phyloP scores from a whole-genome alignment of 2,329 filamentous ascomycete genomes.

The Magnaporthiopsis incrustans region DNA sequence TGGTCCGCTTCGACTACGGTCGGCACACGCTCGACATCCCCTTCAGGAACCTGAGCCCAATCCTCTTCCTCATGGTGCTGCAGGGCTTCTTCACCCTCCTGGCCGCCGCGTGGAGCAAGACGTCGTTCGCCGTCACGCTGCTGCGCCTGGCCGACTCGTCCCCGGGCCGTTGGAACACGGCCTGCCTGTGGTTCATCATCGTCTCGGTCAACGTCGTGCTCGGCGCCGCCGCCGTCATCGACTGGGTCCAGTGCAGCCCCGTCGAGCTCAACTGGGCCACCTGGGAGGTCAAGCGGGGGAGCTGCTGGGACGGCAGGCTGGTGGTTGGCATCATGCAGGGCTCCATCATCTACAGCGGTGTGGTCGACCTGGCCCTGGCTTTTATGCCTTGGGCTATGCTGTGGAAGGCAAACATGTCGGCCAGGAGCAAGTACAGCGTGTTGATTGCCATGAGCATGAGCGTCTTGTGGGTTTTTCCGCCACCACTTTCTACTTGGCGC shows the following conservation, averaged over 20 bases:
- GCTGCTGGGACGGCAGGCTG: slow-evolving; percentile 22
- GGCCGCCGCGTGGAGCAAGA: slow-evolving; percentile 20
- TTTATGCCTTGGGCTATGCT: slow-evolving; percentile 33
- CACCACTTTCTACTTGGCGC: not conserved
- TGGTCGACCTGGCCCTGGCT: slow-evolving; percentile 31
- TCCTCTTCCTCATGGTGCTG: slow-evolving; percentile 10
- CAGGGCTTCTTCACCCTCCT: slow-evolving; percentile 12
- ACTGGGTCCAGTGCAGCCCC: slow-evolving; percentile 23
- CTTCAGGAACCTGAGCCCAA: slow-evolving; percentile 2
- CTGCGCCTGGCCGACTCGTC: slow-evolving; percentile 27
- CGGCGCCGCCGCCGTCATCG: slow-evolving; percentile 18
- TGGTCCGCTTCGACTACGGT: slow-evolving; percentile 10
- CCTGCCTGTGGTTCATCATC: slow-evolving; percentile 22
- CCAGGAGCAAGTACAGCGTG: slow-evolving; percentile 31
- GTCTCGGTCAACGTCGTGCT: slow-evolving; percentile 22
- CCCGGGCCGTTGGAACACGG: slow-evolving; percentile 15
- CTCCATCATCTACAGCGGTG: slow-evolving; percentile 22
- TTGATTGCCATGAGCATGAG: slow-evolving; percentile 35
- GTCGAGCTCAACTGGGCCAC: slow-evolving; percentile 22
- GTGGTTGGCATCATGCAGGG: slow-evolving; percentile 19
- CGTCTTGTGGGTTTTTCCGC: slow-evolving; percentile 24
- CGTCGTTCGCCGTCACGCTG: slow-evolving; percentile 27
- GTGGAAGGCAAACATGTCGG: slow-evolving; percentile 29
- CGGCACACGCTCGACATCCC: slow-evolving; percentile 7
- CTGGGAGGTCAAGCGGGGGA: slow-evolving; percentile 12